Evolutionary conservation across 2,329 filamentous ascomycete species (phyloP), one percentile per base, ranked within the genome.

Genomic region (Xylaria sp.): DNA sequence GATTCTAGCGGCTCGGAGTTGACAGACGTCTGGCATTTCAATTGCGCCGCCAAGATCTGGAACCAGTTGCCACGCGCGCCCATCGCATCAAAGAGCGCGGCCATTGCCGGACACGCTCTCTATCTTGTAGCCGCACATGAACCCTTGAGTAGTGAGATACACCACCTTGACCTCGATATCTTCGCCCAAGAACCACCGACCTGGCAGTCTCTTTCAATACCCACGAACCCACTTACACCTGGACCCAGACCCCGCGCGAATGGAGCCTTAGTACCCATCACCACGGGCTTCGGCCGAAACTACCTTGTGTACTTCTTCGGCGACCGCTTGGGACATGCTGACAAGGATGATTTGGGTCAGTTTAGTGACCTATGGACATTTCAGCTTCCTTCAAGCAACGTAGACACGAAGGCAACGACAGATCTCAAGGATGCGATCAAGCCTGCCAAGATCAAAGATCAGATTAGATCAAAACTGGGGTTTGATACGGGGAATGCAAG

Each of bases 251-350:
- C 81, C 9, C 80, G 85, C 3, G 79, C 77, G 3, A 80, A 81
- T 15, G 82, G 82, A 1, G 83, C 81, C 1, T 74, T 88, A 10
- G 73, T 84, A 2, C 81, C 82, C 10, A 75, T 88, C 9, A 83
- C 82, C 0, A 86, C 85, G 0, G 86, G 86, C 10, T 83, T 85
- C 68, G 86, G 86, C 5, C 81, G 86, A 10, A 79, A 84, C 49
- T 88, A 86, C 72, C 79, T 88, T 0, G 76, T 87, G 1, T 83
- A 85, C 49, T 76, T 88, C 64, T 83, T 86, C 15, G 86, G 86
- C 7, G 79, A 80, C 48, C 63, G 66, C 18, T 75, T 72, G 9
- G 75, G 73, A n/a, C 62, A 52, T 76, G 51, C 64, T 28, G 69
- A 72, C 20, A 66, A 74, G 8, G 75, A 70, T 6, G 63, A 72